phyloP scores from a whole-genome alignment of 148 eudicot genomes.

The Camellia lanceoleosa region DNA sequence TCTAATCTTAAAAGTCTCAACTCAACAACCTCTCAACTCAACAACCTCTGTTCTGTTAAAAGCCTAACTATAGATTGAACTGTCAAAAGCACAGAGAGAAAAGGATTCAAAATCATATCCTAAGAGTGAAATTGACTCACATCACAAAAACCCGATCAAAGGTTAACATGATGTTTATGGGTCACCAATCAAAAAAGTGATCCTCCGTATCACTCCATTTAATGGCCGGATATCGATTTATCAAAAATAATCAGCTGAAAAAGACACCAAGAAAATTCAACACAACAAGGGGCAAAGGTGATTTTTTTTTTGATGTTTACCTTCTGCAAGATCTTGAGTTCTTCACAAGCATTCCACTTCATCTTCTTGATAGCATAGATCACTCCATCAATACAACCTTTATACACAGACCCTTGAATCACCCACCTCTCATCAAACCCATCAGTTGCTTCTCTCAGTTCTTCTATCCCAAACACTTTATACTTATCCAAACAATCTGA shows the following conservation, averaged over 20 bases:
- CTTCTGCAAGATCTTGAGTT: slow-evolving; percentile 92
- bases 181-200: neutral
- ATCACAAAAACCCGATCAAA: neutral
- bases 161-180: neutral
- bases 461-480: slow-evolving; percentile 64
- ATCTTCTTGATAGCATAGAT: slow-evolving; percentile 83
- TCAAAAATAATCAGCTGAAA: neutral
- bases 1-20: neutral
- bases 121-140: neutral
- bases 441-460: slow-evolving; percentile 62
- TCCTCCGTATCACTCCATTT: no score
- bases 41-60: no score
- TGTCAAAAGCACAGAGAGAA: neutral
- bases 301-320: slow-evolving; percentile 26
- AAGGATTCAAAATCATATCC: neutral
- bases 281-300: neutral
- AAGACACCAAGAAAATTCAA: neutral
- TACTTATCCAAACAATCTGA: slow-evolving; percentile 91
- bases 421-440: slow-evolving; percentile 59
- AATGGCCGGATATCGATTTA: no score
- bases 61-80: neutral
- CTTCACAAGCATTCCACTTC: slow-evolving; percentile 97
- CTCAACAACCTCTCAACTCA: no score
- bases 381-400: slow-evolving; percentile 63
- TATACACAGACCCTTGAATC: slow-evolving; percentile 82